Base-by-base conservation (phyloP, 257 asterid species). In the Phtheirospermum japonicum region DNA sequence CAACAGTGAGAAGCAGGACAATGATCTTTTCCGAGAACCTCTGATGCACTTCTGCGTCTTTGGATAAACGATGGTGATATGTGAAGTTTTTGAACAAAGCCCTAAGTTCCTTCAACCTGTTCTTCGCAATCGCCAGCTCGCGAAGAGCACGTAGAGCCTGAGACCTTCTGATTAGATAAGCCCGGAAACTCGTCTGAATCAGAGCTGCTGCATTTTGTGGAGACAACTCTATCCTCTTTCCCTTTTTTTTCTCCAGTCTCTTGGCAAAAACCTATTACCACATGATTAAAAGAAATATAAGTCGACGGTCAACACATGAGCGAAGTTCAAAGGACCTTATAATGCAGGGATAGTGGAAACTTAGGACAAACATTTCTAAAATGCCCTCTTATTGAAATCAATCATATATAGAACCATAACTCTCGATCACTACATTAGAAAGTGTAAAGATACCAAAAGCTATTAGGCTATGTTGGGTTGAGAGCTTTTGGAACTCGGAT, bases 61-160 rank as follows among this genome's bases (percentile, higher is more conserved):
- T 72, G 42, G 71, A 11, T 28, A 88, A 66, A 32, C 71, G 84
- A 32, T 85, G 83, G 34, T 89, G 79, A 66, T 81, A 88, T 4
- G 96, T 61, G 83, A 83, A 88, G 80, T 88, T 83, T 81, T 78
- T 81, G 84, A 88, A 88, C 68, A 76, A 36, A 48, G 86, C 78
- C 79, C 90, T 84, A 11, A 84, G 50, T 68, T 84, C 95, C 86
- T 83, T 85, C 73, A 88, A 70, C 78, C 80, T 85, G 64, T 61
- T 59, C 82, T 85, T 88, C 39, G 92, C 92, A 74, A 85, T 78
- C 51, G 95, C 96, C 63, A 88, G 78, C 57, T 88, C 95, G 11
- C 96, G 79, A 16, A 85, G 80, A 0, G 88, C 87, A 71, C 94
- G 83, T 31, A 88, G 64, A 30, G 87, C 73, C 69, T 85, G 84